Conservation (phyloP, 2,329 filamentous ascomycete species). For the Sporothrix inflata region DNA sequence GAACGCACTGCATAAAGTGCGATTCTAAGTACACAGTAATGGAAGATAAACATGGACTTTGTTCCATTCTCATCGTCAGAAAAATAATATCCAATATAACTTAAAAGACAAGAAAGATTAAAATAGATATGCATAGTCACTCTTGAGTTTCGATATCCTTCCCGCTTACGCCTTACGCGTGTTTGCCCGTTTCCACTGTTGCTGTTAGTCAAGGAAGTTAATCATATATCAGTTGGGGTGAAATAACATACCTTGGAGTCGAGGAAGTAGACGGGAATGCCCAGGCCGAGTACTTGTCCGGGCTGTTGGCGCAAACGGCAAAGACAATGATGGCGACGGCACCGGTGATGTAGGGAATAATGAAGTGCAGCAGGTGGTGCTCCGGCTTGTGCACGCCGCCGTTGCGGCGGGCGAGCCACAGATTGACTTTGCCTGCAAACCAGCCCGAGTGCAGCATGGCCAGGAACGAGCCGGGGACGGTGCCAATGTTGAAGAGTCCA, state of each 20-base stretch:
- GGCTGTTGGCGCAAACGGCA: not conserved
- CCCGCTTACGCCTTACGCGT: too few relatives aligned
- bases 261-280: constrained; percentile 1
- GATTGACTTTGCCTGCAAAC: not conserved
- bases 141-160: too few relatives aligned
- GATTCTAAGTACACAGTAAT: too few relatives aligned
- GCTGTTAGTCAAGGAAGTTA: too few relatives aligned
- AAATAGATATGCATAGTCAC: too few relatives aligned
- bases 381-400: not conserved
- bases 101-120: too few relatives aligned
- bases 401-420: not conserved
- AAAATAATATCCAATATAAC: too few relatives aligned
- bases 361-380: not conserved
- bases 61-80: too few relatives aligned
- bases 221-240: too few relatives aligned
- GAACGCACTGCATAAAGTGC: too few relatives aligned
- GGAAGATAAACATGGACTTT: too few relatives aligned
- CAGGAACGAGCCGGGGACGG: not conserved
- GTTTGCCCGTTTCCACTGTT: too few relatives aligned
- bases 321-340: not conserved
- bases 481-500: not conserved
- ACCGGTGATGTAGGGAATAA: not conserved
- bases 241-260: not conserved
- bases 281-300: not conserved
- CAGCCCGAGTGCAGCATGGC: not conserved